phyloP scores from a whole-genome alignment of 257 asterid species.

The Striga asiatica region DNA sequence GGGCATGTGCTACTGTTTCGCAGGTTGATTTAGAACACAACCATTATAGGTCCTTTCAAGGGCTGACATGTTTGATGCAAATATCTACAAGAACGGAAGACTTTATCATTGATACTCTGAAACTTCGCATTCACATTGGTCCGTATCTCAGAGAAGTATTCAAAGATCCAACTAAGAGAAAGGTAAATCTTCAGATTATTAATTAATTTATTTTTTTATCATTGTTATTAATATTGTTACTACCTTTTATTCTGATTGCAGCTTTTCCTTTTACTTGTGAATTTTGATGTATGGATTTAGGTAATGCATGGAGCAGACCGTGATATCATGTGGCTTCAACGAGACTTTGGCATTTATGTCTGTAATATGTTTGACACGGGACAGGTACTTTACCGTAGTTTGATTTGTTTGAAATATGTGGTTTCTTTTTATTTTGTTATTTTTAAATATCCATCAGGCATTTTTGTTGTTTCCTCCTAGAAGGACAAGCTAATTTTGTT shows the following conservation, averaged over 20 bases:
- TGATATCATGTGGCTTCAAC: conserved; percentile 90
- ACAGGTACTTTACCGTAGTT: conserved; percentile 69
- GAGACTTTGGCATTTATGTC: conserved; percentile 89
- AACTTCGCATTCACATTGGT: conserved; percentile 81
- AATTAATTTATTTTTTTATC: no score
- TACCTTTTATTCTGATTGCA: conserved; percentile 1
- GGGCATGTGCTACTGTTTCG: conserved; percentile 15
- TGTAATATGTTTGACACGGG: conserved; percentile 99
- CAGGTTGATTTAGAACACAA: conserved; percentile 99
- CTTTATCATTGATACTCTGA: conserved; percentile 84
- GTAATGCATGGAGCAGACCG: conserved; percentile 98
- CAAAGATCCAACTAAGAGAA: conserved; percentile 81
- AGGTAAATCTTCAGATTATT: conserved; percentile 33
- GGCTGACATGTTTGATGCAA: conserved; percentile 96
- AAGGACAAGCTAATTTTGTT: not conserved
- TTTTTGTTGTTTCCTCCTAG: not conserved
- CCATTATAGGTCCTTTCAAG: conserved; percentile 95
- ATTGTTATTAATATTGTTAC: not conserved
- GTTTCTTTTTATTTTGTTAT: not conserved
- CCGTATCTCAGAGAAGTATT: conserved; percentile 85
- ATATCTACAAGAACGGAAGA: conserved; percentile 94
- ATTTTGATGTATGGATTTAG: conserved; percentile 34
- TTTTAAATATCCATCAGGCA: not conserved
- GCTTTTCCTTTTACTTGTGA: conserved; percentile 4
- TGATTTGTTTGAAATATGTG: no score